These are phyloP conservation scores for Boletellus dicymbophilus DNA, from an alignment of 1,284 basidiomycete genomes.

Conservation along the genomic window DNA sequence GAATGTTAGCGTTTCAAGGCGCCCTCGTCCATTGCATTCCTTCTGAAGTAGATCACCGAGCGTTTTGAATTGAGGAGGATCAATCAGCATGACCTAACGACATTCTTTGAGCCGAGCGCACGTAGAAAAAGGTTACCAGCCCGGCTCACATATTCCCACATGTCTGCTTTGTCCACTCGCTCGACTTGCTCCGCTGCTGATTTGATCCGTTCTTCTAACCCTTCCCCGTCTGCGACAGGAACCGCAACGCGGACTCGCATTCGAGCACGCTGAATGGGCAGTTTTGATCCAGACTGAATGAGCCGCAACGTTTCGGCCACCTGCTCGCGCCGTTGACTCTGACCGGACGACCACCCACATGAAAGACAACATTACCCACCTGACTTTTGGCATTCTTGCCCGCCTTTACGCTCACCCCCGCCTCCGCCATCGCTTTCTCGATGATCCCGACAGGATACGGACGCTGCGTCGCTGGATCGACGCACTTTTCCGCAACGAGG, in stretches of 20 bases:
- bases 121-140: background rate
- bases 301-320: constrained; percentile 91
- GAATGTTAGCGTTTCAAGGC: constrained; percentile 82
- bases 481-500: constrained; percentile 92
- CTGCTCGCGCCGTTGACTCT: constrained; percentile 38
- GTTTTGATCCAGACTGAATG: constrained; percentile 76
- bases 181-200: constrained; percentile 84
- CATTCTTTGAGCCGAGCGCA: constrained; percentile 4
- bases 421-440: constrained; percentile 96
- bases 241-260: constrained; percentile 91
- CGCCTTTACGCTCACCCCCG: constrained; percentile 88
- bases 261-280: constrained; percentile 89
- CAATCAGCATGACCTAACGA: constrained; percentile 83
- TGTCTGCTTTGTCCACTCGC: constrained; percentile 76
- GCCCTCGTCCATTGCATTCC: constrained; percentile 84
- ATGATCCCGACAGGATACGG: constrained; percentile 96
- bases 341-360: background rate
- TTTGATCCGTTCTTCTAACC: constrained; percentile 72
- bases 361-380: constrained; percentile 40
- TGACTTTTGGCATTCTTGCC: constrained; percentile 94
- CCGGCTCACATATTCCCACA: constrained; percentile 85
- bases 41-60: constrained; percentile 91
- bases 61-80: constrained; percentile 88
- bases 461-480: constrained; percentile 87
- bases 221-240: constrained; percentile 73